phyloP scores from a whole-genome alignment of 768 basidiomycete genomes.

The Mrakia blollopis region DNA sequence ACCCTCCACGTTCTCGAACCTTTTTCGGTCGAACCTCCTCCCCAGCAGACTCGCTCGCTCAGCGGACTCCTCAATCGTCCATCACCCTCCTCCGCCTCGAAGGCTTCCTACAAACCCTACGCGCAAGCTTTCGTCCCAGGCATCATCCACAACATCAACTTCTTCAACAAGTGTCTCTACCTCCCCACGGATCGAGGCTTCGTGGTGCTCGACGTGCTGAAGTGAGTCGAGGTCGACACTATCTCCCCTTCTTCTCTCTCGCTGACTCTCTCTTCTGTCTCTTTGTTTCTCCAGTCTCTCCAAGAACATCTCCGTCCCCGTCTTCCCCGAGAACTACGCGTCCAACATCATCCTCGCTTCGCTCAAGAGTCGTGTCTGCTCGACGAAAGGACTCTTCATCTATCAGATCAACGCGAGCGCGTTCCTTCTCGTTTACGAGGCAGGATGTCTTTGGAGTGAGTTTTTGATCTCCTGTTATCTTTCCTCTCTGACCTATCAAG shows the following conservation, averaged over 20 bases:
- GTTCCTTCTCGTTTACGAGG: conserved; percentile 24
- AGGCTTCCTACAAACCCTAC: conserved; percentile 6
- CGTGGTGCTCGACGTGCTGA: conserved; percentile 17
- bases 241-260: neutral
- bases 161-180: conserved; percentile 13
- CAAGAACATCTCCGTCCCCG: conserved; percentile 13
- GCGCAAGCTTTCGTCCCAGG: conserved; percentile 14
- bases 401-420: conserved; percentile 14
- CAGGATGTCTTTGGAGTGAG: conserved; percentile 20
- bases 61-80: neutral
- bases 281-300: conserved; percentile 1
- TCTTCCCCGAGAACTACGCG: conserved; percentile 10
- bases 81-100: neutral
- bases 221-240: conserved; percentile 6
- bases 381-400: conserved; percentile 9
- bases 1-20: conserved; percentile 26
- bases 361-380: conserved; percentile 13
- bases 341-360: neutral
- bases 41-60: conserved; percentile 1
- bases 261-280: neutral
- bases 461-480: too few species aligned
- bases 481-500: too few species aligned
- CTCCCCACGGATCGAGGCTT: conserved; percentile 24
- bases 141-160: conserved; percentile 9
- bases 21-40: neutral